A percentile compares a stretch with the other conserved stretches of the same genome.
These are phyloP conservation scores for Heliamphora exappendiculata DNA, from an alignment of 148 eudicot genomes.

Conservation along the genomic window DNA sequence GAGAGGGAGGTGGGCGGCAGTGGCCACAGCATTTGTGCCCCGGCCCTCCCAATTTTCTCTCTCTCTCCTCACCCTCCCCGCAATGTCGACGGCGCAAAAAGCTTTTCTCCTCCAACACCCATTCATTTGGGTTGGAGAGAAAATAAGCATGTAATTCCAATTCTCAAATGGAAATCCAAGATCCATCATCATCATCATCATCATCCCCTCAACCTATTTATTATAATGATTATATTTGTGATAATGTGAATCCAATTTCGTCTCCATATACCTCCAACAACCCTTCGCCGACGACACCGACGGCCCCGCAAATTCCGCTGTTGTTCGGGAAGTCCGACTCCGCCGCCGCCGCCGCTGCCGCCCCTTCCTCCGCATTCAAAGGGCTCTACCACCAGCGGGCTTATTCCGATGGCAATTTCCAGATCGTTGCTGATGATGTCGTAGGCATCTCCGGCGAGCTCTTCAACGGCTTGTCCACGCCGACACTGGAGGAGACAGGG, in stretches of 20 bases:
- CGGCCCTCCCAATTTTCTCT: no score
- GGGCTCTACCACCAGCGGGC: constrained; percentile 44
- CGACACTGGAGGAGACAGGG: constrained; percentile 26
- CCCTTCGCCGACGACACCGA: neutral
- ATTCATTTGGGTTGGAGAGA: neutral
- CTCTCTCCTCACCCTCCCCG: neutral
- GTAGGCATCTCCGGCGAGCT: constrained; percentile 42
- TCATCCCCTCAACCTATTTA: no score
- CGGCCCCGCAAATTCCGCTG: neutral
- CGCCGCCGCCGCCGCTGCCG: neutral
- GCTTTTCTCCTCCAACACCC: neutral
- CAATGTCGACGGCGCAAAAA: neutral
- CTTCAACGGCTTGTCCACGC: constrained; percentile 25
- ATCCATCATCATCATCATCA: neutral
- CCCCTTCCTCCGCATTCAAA: constrained; percentile 18
- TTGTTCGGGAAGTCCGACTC: neutral
- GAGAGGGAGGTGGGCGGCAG: no score
- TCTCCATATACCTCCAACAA: neutral
- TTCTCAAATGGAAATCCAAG: constrained; percentile 8
- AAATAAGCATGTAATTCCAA: neutral
- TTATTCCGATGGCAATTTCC: constrained; percentile 38
- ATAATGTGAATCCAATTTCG: neutral
- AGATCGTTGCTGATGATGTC: constrained; percentile 26
- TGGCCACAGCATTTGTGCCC: no score
- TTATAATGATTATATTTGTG: neutral